phyloP scores from a whole-genome alignment of 306 rosid species.

The Erythrophleum fordii region DNA sequence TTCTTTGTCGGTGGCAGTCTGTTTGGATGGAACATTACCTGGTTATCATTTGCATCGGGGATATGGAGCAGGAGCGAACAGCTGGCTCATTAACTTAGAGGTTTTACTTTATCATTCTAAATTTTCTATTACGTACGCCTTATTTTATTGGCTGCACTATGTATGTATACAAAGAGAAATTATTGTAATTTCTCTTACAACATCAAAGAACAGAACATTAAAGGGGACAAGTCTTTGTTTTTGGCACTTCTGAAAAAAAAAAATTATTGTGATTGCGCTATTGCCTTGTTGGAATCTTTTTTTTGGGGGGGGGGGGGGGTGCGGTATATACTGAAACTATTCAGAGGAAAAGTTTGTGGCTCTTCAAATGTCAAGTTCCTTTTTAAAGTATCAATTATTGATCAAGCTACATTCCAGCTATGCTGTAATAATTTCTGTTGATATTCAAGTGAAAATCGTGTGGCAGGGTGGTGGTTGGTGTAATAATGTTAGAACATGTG shows the following conservation, averaged over 20 bases:
- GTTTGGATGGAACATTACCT: conserved; percentile 94
- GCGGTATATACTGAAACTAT: neutral
- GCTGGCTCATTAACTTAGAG: conserved; percentile 93
- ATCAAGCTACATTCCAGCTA: neutral
- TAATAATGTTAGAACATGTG: conserved; percentile 66
- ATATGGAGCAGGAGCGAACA: conserved; percentile 83
- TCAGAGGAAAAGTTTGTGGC: neutral
- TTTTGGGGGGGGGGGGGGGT: no score
- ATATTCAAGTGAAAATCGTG: conserved; percentile 37
- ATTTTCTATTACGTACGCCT: neutral
- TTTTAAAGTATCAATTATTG: neutral
- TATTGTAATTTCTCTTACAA: neutral
- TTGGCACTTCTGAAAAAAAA: no score
- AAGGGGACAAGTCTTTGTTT: no score
- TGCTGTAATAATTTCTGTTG: conserved; percentile 20
- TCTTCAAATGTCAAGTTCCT: neutral
- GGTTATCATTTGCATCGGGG: conserved; percentile 86
- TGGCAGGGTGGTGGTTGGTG: conserved; percentile 99
- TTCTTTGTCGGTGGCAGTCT: conserved; percentile 54
- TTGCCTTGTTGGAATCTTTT: no score
- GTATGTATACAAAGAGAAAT: no score
- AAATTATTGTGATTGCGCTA: no score
- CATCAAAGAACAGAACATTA: neutral
- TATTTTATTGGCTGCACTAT: no score
- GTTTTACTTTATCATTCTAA: conserved; percentile 48